Base-by-base conservation (phyloP, 345 rosid species). In the Hibiscus syriacus region DNA sequence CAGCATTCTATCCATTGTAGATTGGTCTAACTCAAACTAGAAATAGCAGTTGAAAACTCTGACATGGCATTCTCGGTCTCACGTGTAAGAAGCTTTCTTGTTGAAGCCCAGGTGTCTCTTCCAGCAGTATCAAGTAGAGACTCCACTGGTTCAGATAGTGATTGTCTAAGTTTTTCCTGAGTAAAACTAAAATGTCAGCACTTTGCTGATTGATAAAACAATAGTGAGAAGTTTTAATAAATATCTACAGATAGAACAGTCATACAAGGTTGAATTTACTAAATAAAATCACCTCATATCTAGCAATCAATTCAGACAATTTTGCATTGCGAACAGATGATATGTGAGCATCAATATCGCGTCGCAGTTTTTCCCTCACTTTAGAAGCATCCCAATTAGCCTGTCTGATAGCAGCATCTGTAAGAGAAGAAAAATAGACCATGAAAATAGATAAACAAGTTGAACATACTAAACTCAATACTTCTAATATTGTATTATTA, bases 381-480 rank as follows among this genome's bases (percentile, higher is more conserved):
- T 82, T 89, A 60, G 82, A 81, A 72, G 87, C 78, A 81, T 81
- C 85, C 92, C 96, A 89, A 50, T 79, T 66, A 5, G 87, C 87
- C 77, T 83, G 90, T 67, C 67, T 55, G 67, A 85, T 73, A 20
- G 78, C 74, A 74, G 87, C 90, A 77, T 85, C 92, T 89, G 77
- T 19, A 38, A 65, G 55, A 65, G 59, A 13, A 12, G 30, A 45
- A 75, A 36, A 59, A 41, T 49, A 32, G 27, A 65, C n/a, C 5
- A 19, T 43, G 43, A 9, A 62, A 14, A 38, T 13, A 43, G 32
- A 43, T 41, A 39, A 38, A 61, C 66, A 61, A 61, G 27, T 25
- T 14, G 53, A 63, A 45, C 54, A 64, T 0, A 4, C 23, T 25
- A 8, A 26, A 25, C 12, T 38, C 64, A 17, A 45, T 9, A 58